These are phyloP conservation scores for Sporisorium iseilematis-ciliati DNA, from an alignment of 1,284 basidiomycete species.

Conservation along the genomic window DNA sequence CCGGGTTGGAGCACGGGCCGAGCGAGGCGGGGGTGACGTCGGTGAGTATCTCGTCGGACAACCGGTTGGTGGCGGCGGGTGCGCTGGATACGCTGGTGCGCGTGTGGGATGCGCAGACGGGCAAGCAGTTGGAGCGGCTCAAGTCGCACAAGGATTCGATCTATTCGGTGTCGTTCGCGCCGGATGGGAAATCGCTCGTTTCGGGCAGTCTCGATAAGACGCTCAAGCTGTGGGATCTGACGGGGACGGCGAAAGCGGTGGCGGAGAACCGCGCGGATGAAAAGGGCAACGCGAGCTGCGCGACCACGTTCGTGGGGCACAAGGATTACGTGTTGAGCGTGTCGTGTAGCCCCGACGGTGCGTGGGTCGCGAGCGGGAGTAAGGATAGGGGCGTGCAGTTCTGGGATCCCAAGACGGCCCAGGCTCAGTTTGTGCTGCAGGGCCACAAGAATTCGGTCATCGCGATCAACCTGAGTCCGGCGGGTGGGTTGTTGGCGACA, in stretches of 20 bases:
- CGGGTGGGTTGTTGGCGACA: constrained; percentile 82
- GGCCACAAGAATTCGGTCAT: constrained; percentile 94
- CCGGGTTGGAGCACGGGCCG: constrained; percentile 72
- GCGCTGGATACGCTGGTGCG: constrained; percentile 85
- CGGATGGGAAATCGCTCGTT: constrained; percentile 82
- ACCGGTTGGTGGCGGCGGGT: constrained; percentile 83
- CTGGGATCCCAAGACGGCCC: constrained; percentile 82
- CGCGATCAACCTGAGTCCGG: constrained; percentile 82
- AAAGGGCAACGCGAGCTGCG: constrained; percentile 74
- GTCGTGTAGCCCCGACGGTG: constrained; percentile 84
- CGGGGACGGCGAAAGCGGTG: constrained; percentile 71
- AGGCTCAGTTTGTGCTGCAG: constrained; percentile 85
- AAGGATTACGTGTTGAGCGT: constrained; percentile 87
- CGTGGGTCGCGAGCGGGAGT: constrained; percentile 89
- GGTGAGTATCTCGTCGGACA: constrained; percentile 84
- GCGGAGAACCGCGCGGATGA: constrained; percentile 59
- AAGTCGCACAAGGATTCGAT: constrained; percentile 86
- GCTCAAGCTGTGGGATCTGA: constrained; percentile 87
- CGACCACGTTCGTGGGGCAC: constrained; percentile 84
- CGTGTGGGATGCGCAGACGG: constrained; percentile 85
- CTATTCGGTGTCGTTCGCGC: constrained; percentile 86
- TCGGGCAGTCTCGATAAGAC: constrained; percentile 88
- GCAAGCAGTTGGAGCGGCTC: constrained; percentile 79
- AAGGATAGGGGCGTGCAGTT: constrained; percentile 83
- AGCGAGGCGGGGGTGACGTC: constrained; percentile 80